Evolutionary conservation across 805 yeast species (phyloP), one percentile per base, ranked within the genome.

Genomic region (Suhomyces canberraensis): DNA sequence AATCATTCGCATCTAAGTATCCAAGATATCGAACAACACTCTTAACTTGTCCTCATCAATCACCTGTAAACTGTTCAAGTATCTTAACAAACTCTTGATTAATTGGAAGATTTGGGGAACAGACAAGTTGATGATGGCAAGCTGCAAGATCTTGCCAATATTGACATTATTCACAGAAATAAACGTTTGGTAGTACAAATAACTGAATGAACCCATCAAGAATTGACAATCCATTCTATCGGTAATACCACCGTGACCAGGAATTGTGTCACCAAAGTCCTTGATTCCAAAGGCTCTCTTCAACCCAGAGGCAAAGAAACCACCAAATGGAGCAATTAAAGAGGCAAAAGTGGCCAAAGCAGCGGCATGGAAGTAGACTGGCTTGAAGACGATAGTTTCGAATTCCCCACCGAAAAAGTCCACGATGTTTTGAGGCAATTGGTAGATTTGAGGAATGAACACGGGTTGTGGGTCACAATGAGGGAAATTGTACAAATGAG

Each of bases 161-260:
- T 81, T 81, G 44, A 81, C 66, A 58, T 82, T 79, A 45, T 78
- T 77, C 29, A 78, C 76, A 25, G 91, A 80, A 47, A 93, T 76
- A 59, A 93, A 93, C 2, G 96, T 87, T 61, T 91, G 96, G 62
- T 82, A 90, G 66, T 93, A 93, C 47, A 93, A 71, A 56, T 89
- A 90, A 22, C 93, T 76, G 58, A 93, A 93, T 26, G 95, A 86
- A 9, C 98, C 98, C 98, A 93, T 93, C 50, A 93, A 70, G 58
- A 91, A 93, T 66, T 93, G 98, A 65, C 98, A 93, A 65, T 93
- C 98, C 70, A 93, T 82, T 66, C 98, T 78, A 60, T 93, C 98
- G 17, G 97, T 90, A 48, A 93, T 82, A 49, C 98, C 98, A 45
- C 98, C 98, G 58, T 93, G 98, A 21, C 98, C 98, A 11, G 98